phyloP scores from a whole-genome alignment of 2,329 filamentous ascomycete genomes.

The Colletotrichum eremochloae region DNA sequence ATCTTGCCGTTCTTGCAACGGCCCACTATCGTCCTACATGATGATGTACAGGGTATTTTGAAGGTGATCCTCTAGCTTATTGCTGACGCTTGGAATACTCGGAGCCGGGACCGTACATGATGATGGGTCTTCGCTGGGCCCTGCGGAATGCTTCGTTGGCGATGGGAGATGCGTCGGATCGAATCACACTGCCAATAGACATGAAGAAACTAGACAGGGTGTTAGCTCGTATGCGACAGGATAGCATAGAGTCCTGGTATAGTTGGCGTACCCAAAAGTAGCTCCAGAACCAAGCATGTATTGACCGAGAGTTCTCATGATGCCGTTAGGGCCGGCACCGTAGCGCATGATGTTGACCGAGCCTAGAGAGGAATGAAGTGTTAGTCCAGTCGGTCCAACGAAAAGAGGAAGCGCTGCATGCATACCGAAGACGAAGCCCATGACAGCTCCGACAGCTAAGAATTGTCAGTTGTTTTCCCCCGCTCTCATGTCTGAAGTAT shows the following conservation, averaged over 20 bases:
- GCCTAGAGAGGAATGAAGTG: constrained; percentile 62
- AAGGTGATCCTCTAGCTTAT: constrained; percentile 9
- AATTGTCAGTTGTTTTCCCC: constrained; percentile 49
- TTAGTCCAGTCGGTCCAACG: constrained; percentile 9
- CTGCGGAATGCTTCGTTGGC: constrained; percentile 81
- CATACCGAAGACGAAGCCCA: constrained; percentile 97
- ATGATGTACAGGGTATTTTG: constrained; percentile 34
- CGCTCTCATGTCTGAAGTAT: background rate
- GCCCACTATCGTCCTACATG: constrained; percentile 28
- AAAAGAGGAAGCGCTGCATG: constrained; percentile 45
- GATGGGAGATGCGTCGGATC: constrained; percentile 87
- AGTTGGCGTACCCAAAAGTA: constrained; percentile 84
- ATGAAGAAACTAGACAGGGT: constrained; percentile 84
- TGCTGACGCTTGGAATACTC: constrained; percentile 43
- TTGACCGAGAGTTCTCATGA: constrained; percentile 93
- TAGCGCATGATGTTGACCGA: constrained; percentile 96
- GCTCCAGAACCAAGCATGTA: constrained; percentile 97
- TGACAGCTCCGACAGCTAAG: constrained; percentile 91
- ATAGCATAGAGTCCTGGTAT: background rate
- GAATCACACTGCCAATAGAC: constrained; percentile 97
- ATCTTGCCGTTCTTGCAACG: constrained; percentile 18
- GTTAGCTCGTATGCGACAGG: background rate
- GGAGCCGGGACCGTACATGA: constrained; percentile 63
- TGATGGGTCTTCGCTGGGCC: constrained; percentile 80
- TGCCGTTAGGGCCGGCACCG: constrained; percentile 91